phyloP scores from a whole-genome alignment of 352 stramenopile genomes.

The Pythium scleroteichum region DNA sequence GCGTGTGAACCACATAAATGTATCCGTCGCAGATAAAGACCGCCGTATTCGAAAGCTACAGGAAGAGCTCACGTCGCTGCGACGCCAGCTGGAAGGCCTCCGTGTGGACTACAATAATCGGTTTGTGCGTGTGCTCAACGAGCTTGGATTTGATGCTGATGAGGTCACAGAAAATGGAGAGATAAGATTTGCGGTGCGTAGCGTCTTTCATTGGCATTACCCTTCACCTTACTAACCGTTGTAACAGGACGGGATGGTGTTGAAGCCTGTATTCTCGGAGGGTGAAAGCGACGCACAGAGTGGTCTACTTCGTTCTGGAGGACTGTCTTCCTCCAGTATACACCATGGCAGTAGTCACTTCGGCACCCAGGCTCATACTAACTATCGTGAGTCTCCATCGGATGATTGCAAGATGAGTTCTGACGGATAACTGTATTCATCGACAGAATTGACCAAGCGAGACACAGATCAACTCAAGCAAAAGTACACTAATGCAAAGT shows the following conservation, averaged over 20 bases:
- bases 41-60: constrained; percentile 82
- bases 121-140: constrained; percentile 68
- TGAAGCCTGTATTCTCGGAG: constrained; percentile 63
- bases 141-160: constrained; percentile 79
- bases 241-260: constrained; percentile 61
- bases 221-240: too few relatives aligned
- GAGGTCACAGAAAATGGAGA: constrained; percentile 75
- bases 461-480: constrained; percentile 70
- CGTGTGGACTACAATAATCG: constrained; percentile 77
- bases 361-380: background rate
- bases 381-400: background rate
- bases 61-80: constrained; percentile 62
- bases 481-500: constrained; percentile 84
- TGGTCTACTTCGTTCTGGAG: constrained; percentile 15
- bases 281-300: constrained; percentile 1
- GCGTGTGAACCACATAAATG: constrained; percentile 85
- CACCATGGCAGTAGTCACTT: constrained; percentile 4
- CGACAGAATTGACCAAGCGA: constrained; percentile 50
- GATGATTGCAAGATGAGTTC: too few relatives aligned
- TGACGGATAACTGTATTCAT: too few relatives aligned
- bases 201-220: background rate
- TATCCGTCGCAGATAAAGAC: constrained; percentile 82
- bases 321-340: constrained; percentile 12
- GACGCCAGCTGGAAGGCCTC: constrained; percentile 65
- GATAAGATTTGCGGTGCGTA: constrained; percentile 76